A percentile compares a stretch with the other conserved stretches of the same genome.
These are phyloP conservation scores for Suhomyces terraborum DNA, from an alignment of 1,139 yeast species.

Conservation along the genomic window DNA sequence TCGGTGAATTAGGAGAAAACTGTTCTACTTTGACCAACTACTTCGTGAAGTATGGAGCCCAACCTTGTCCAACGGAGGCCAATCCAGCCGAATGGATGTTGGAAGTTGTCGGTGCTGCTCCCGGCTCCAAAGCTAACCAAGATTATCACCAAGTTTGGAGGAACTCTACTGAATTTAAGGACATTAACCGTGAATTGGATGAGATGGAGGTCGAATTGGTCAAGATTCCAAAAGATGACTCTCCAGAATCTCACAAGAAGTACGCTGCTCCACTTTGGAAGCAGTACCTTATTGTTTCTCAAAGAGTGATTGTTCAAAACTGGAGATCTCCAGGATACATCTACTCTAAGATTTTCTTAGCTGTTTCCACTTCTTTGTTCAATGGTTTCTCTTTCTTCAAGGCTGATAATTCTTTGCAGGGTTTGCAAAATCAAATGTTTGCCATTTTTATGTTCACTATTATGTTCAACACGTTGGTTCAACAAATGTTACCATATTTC, in stretches of 20 bases:
- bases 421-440: conserved; percentile 60
- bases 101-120: conserved; percentile 48
- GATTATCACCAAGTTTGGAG: conserved; percentile 39
- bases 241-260: conserved; percentile 27
- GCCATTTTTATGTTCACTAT: conserved; percentile 58
- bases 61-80: conserved; percentile 46
- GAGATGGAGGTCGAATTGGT: conserved; percentile 32
- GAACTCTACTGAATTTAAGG: conserved; percentile 30
- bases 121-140: conserved; percentile 38
- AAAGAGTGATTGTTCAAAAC: conserved; percentile 61
- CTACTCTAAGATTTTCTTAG: conserved; percentile 63
- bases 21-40: conserved; percentile 53
- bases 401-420: conserved; percentile 60
- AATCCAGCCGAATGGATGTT: conserved; percentile 62
- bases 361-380: conserved; percentile 54
- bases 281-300: conserved; percentile 55
- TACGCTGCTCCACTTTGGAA: conserved; percentile 49
- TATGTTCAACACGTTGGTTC: conserved; percentile 54
- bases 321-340: conserved; percentile 78
- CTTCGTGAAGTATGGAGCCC: conserved; percentile 57
- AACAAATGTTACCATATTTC: conserved; percentile 74
- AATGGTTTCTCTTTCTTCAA: conserved; percentile 77
- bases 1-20: conserved; percentile 72
- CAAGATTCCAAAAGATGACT: conserved; percentile 27
- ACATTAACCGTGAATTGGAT: conserved; percentile 27